A percentile compares a stretch with the other conserved stretches of the same genome.
phyloP scores from a whole-genome alignment of 73 alveolate genomes.

The Urostyla sp. region DNA sequence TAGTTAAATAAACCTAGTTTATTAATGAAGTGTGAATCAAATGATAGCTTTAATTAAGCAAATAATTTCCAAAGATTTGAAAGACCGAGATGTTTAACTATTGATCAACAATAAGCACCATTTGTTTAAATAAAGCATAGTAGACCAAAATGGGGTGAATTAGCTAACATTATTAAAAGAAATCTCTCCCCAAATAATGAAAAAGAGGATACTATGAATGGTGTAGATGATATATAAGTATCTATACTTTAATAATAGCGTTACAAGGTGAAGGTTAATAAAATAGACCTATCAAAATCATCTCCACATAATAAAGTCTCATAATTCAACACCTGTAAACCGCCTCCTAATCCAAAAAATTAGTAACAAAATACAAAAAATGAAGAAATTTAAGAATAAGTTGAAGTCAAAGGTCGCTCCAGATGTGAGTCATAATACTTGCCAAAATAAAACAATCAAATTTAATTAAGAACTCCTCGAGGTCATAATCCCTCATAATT shows the following conservation, averaged over 20 bases:
- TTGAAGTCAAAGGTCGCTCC: background rate
- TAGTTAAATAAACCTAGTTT: background rate
- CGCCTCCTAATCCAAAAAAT: background rate
- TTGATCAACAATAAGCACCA: background rate
- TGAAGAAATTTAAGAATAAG: background rate
- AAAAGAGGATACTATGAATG: background rate
- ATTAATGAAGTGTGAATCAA: conserved; percentile 28
- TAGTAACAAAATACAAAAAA: background rate
- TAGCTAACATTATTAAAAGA: conserved; percentile 12
- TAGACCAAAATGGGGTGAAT: conserved; percentile 48
- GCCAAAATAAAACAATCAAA: too few relatives aligned
- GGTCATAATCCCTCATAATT: too few relatives aligned
- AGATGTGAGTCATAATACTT: background rate
- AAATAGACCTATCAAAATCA: conserved; percentile 36
- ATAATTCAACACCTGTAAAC: background rate
- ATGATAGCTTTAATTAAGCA: background rate
- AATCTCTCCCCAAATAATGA: conserved; percentile 13
- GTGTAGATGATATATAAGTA: background rate
- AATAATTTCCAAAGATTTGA: background rate
- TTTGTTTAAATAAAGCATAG: background rate
- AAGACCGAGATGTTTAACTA: conserved; percentile 38
- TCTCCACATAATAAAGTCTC: background rate
- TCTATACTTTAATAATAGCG: background rate
- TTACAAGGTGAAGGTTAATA: conserved; percentile 5
- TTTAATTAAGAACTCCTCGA: too few relatives aligned